Conservation (phyloP, 768 basidiomycete genomes). For the Pisolithus marmoratus region DNA sequence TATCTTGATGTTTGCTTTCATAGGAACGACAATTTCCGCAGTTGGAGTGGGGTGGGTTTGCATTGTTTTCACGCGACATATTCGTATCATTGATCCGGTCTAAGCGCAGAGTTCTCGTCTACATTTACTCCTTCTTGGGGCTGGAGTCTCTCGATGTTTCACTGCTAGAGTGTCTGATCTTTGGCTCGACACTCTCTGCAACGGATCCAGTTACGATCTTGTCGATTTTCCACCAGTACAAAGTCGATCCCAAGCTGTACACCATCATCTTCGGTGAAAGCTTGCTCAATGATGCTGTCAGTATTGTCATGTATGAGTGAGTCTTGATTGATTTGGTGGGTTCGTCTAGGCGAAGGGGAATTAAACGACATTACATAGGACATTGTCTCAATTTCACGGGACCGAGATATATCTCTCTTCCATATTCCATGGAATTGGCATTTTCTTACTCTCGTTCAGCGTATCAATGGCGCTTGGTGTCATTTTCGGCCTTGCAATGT, state of each 20-base stretch:
- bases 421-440: constrained; percentile 94
- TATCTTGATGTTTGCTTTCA: constrained; percentile 88
- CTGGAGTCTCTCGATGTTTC: constrained; percentile 84
- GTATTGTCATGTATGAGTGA: constrained; percentile 99
- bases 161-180: constrained; percentile 89
- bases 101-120: constrained; percentile 78
- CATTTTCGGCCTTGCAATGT: constrained; percentile 84
- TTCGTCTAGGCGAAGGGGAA: not conserved
- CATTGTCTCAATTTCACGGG: constrained; percentile 87
- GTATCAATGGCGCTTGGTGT: constrained; percentile 94
- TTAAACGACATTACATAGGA: constrained; percentile 42
- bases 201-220: constrained; percentile 98
- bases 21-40: constrained; percentile 94
- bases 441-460: constrained; percentile 93
- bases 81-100: constrained; percentile 37
- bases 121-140: constrained; percentile 90
- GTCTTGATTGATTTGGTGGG: constrained; percentile 30
- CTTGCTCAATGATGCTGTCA: constrained; percentile 96
- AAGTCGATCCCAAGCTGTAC: constrained; percentile 97
- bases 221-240: constrained; percentile 97
- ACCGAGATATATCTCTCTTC: constrained; percentile 81
- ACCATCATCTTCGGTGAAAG: constrained; percentile 97
- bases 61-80: not conserved
- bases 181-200: constrained; percentile 94
- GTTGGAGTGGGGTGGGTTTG: constrained; percentile 85